A percentile compares a stretch with the other conserved stretches of the same genome.
Evolutionary conservation across 129 eudicot genomes (phyloP).

Genomic region (Tagetes patula): DNA sequence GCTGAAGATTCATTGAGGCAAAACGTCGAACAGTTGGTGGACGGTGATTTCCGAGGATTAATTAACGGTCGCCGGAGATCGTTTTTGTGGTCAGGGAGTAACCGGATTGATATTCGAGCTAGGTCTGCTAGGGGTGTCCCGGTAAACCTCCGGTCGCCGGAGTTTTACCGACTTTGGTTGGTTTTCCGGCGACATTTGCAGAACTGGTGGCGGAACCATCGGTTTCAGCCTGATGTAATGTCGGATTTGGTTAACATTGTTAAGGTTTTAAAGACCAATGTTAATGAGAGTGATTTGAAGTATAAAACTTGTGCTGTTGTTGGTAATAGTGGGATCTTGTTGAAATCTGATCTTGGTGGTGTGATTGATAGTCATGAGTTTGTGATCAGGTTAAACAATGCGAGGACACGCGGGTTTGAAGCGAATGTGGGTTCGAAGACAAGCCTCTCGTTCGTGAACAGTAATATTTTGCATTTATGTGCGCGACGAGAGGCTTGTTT

Average conservation of each 20-base stretch:
- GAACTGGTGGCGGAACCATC: conserved; percentile 65
- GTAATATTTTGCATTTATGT: conserved; percentile 81
- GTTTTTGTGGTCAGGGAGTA: conserved; percentile 55
- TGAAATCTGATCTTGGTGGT: conserved; percentile 54
- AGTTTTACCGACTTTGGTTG: conserved; percentile 57
- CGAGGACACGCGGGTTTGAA: conserved; percentile 51
- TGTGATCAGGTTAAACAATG: conserved; percentile 84
- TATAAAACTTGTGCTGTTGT: conserved; percentile 86
- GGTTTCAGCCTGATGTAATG: conserved; percentile 56
- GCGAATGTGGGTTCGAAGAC: conserved; percentile 79
- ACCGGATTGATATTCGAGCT: conserved; percentile 48
- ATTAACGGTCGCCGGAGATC: conserved; percentile 51
- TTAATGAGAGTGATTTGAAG: conserved; percentile 30
- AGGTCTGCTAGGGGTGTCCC: conserved; percentile 54
- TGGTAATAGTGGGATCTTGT: conserved; percentile 91
- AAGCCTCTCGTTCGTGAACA: conserved; percentile 71
- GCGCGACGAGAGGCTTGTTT: conserved; percentile 70
- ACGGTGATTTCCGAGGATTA: conserved; percentile 48
- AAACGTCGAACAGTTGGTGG: conserved; percentile 68
- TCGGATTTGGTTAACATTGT: conserved; percentile 46
- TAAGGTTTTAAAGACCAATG: conserved; percentile 18
- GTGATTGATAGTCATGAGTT: conserved; percentile 72
- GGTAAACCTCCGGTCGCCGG: conserved; percentile 69
- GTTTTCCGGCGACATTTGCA: conserved; percentile 55
- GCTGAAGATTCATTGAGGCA: conserved; percentile 53